Conservation (phyloP, 106 monocot genomes). For the Iris macrosiphon region DNA sequence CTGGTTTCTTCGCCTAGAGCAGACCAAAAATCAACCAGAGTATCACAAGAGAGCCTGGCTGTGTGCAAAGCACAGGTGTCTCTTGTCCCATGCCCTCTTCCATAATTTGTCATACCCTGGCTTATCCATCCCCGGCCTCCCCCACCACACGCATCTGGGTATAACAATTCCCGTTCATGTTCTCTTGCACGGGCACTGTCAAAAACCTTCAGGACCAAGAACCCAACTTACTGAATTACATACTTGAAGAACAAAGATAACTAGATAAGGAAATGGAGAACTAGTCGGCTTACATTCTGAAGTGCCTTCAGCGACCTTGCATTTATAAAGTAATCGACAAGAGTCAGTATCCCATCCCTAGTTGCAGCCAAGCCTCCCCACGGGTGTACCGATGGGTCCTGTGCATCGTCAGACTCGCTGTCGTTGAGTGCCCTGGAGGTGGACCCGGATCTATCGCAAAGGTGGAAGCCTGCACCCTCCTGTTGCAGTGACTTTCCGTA, state of each 20-base stretch:
- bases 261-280: too few species aligned
- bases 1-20: constrained; percentile 80
- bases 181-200: constrained; percentile 82
- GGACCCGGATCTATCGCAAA: constrained; percentile 1
- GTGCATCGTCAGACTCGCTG: constrained; percentile 27
- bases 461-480: constrained; percentile 14
- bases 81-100: constrained; percentile 72
- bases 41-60: constrained; percentile 88
- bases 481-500: constrained; percentile 70
- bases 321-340: constrained; percentile 63
- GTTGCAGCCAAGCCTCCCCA: constrained; percentile 82
- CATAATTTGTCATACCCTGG: constrained; percentile 74
- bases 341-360: constrained; percentile 70
- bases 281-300: constrained; percentile 45
- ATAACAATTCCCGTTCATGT: constrained; percentile 80
- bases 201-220: constrained; percentile 68
- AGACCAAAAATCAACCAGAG: constrained; percentile 81
- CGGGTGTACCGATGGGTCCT: constrained; percentile 68
- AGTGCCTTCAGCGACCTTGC: constrained; percentile 44
- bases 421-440: constrained; percentile 9
- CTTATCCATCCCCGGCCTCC: constrained; percentile 97
- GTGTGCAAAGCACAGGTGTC: constrained; percentile 98
- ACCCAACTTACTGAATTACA: background rate
- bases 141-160: constrained; percentile 98
- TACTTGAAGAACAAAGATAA: too few species aligned